A percentile compares a stretch with the other conserved stretches of the same genome.
phyloP scores from a whole-genome alignment of 805 yeast genomes.

The Yamadazyma paraphyllophila region DNA sequence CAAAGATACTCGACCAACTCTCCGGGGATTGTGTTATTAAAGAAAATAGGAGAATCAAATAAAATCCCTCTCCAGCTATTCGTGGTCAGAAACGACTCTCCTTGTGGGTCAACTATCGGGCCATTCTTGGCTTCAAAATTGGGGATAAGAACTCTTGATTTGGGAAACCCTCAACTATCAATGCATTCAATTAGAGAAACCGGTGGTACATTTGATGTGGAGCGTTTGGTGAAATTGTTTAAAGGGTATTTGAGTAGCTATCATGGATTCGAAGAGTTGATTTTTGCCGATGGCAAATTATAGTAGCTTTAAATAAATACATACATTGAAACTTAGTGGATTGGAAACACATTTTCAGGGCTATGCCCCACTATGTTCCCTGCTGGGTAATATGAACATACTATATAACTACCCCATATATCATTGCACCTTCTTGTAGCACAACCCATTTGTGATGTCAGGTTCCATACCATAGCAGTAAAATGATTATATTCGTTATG shows the following conservation, averaged over 20 bases:
- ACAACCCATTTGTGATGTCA: constrained; percentile 32
- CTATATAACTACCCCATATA: constrained; percentile 35
- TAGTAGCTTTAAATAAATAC: neutral
- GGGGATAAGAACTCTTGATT: constrained; percentile 83
- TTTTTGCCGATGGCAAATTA: constrained; percentile 18
- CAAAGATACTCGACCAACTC: constrained; percentile 95
- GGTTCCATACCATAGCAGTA: constrained; percentile 39
- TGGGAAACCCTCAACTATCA: constrained; percentile 88
- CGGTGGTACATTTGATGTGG: constrained; percentile 76
- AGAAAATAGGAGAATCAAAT: constrained; percentile 64
- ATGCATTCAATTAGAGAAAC: constrained; percentile 96
- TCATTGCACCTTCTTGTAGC: constrained; percentile 29
- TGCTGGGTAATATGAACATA: constrained; percentile 36
- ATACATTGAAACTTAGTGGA: neutral
- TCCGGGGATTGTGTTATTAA: constrained; percentile 77
- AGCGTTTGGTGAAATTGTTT: constrained; percentile 59
- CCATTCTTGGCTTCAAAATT: constrained; percentile 86
- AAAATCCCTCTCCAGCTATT: constrained; percentile 85
- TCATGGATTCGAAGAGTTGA: constrained; percentile 25
- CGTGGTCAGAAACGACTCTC: constrained; percentile 89
- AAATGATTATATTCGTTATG: constrained; percentile 34
- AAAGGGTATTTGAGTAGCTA: constrained; percentile 53
- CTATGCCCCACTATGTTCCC: constrained; percentile 30
- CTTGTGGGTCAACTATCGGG: constrained; percentile 96
- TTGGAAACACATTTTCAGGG: constrained; percentile 24